Percentiles rank a stretch among this genome's conserved stretches.
phyloP scores from a whole-genome alignment of 192 early-diverging fungal species.

The Coemansia sp. region DNA sequence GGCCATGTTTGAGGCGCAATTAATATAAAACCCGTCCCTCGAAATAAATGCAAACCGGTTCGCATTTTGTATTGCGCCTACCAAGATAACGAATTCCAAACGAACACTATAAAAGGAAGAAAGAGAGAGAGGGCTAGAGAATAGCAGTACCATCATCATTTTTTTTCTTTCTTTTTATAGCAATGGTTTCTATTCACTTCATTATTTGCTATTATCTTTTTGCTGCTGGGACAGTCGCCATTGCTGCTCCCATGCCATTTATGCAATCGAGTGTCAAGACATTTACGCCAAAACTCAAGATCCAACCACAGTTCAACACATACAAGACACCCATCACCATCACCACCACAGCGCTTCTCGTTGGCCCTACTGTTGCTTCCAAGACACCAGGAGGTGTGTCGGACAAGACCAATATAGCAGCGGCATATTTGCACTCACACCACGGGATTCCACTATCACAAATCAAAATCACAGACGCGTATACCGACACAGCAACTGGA shows the following conservation, averaged over 20 bases:
- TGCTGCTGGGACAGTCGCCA: not conserved
- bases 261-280: slow-evolving; percentile 14
- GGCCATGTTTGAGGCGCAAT: not conserved
- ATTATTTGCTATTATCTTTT: not conserved
- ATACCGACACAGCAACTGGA: slow-evolving; percentile 64
- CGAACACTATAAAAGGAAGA: too few relatives aligned
- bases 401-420: slow-evolving; percentile 9
- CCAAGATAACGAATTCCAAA: too few relatives aligned
- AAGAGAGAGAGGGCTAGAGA: not conserved
- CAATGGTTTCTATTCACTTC: not conserved
- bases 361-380: too few relatives aligned
- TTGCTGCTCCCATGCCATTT: not conserved
- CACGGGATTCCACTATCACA: slow-evolving; percentile 9
- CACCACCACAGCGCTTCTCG: not conserved
- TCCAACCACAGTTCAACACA: slow-evolving; percentile 8
- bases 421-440: not conserved
- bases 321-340: slow-evolving; percentile 18
- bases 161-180: not conserved
- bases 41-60: not conserved
- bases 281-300: slow-evolving; percentile 22
- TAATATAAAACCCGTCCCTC: not conserved
- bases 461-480: slow-evolving; percentile 65
- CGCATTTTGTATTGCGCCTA: too few relatives aligned
- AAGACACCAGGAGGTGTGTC: too few relatives aligned
- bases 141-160: too few relatives aligned